These are phyloP conservation scores for Cicer cuneatum DNA, from an alignment of 306 rosid species.

Conservation along the genomic window DNA sequence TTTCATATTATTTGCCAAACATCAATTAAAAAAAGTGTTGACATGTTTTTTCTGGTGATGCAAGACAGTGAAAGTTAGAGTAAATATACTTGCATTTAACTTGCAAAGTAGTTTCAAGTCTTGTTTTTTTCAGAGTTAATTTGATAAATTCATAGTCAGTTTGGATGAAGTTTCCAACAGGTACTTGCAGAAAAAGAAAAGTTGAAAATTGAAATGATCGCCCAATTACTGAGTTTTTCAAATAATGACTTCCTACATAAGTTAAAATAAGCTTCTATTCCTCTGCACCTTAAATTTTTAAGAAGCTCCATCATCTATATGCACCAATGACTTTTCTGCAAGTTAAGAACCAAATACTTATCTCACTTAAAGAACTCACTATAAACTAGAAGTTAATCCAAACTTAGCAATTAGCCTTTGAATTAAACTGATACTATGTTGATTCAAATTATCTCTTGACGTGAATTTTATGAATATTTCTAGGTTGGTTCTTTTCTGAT, in stretches of 20 bases:
- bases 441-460: background rate
- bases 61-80: too few relatives aligned
- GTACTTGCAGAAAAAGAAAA: too few relatives aligned
- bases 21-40: background rate
- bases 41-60: background rate
- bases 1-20: background rate
- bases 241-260: background rate
- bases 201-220: background rate
- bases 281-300: background rate
- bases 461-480: slow-evolving; percentile 13
- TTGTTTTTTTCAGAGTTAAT: too few relatives aligned
- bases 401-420: background rate
- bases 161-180: too few relatives aligned
- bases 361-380: too few relatives aligned
- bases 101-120: too few relatives aligned
- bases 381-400: too few relatives aligned
- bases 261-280: too few relatives aligned
- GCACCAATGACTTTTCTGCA: background rate
- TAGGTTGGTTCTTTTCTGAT: slow-evolving; percentile 85
- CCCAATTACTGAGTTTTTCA: too few relatives aligned
- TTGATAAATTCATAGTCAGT: too few relatives aligned
- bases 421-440: background rate
- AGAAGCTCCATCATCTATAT: background rate
- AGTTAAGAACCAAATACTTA: background rate
- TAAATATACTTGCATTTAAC: too few relatives aligned